Conservation (phyloP, 2,329 filamentous ascomycete species). For the Passalora sequoiae region DNA sequence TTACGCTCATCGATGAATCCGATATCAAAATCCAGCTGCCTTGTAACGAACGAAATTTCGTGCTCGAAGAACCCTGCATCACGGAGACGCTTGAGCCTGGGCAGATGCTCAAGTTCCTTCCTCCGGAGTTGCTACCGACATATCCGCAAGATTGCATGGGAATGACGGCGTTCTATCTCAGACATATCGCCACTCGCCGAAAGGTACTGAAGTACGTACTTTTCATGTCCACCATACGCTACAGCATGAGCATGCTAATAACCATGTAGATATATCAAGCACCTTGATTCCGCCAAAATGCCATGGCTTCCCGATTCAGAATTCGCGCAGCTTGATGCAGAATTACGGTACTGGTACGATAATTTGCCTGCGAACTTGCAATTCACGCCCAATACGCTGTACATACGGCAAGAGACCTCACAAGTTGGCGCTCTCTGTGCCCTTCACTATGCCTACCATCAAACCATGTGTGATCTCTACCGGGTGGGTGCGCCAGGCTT, state of each 20-base stretch:
- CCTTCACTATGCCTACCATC: slow-evolving; percentile 24
- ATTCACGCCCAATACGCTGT: slow-evolving; percentile 23
- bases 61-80: slow-evolving; percentile 24
- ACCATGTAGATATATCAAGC: slow-evolving; percentile 20
- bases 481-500: slow-evolving; percentile 19
- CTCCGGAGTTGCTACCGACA: slow-evolving; percentile 18
- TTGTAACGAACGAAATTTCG: slow-evolving; percentile 24
- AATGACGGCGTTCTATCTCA: slow-evolving; percentile 24
- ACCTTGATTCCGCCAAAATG: slow-evolving; percentile 20
- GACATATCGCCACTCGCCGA: slow-evolving; percentile 21
- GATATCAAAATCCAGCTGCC: slow-evolving; percentile 27
- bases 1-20: slow-evolving; percentile 23
- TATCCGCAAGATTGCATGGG: slow-evolving; percentile 25
- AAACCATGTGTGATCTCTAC: slow-evolving; percentile 26
- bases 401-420: slow-evolving; percentile 24
- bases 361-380: slow-evolving; percentile 23
- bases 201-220: slow-evolving; percentile 21
- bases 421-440: slow-evolving; percentile 23
- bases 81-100: slow-evolving; percentile 23
- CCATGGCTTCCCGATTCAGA: slow-evolving; percentile 24
- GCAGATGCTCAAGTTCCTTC: slow-evolving; percentile 21
- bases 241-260: no score
- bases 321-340: slow-evolving; percentile 23
- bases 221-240: no score
- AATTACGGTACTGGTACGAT: slow-evolving; percentile 22